Percentiles rank a stretch among this genome's conserved stretches.
phyloP scores from a whole-genome alignment of 2,329 filamentous ascomycete genomes.

The Fulvia fulva region DNA sequence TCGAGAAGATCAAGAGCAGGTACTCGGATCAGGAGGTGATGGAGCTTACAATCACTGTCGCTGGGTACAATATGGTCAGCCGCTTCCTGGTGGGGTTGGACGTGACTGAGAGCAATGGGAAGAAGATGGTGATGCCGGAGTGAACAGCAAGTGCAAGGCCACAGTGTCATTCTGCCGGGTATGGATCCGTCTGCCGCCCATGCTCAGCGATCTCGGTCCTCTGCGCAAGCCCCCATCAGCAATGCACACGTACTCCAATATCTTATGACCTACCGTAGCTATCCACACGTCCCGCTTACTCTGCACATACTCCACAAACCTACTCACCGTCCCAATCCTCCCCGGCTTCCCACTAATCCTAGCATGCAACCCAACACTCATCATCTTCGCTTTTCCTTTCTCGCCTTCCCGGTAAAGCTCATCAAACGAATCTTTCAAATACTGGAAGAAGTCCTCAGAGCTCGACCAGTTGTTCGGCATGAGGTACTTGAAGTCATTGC shows the following conservation, averaged over 20 bases:
- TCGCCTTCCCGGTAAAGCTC: constrained; percentile 52
- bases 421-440: constrained; percentile 53
- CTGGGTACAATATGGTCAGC: constrained; percentile 38
- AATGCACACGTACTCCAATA: not conserved
- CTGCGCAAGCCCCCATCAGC: not conserved
- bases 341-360: constrained; percentile 52
- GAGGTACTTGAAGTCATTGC: constrained; percentile 52
- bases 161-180: not conserved
- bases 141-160: not conserved
- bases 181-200: not conserved
- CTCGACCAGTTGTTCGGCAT: constrained; percentile 26
- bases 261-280: constrained; percentile 35
- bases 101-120: constrained; percentile 37
- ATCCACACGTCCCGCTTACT: constrained; percentile 54
- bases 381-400: constrained; percentile 52
- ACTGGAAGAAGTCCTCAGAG: constrained; percentile 39
- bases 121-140: constrained; percentile 32
- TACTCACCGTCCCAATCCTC: constrained; percentile 48
- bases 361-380: constrained; percentile 55
- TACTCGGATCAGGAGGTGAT: constrained; percentile 34
- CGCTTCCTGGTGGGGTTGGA: constrained; percentile 37
- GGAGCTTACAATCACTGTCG: constrained; percentile 36
- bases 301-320: constrained; percentile 52
- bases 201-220: not conserved
- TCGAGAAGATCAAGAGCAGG: constrained; percentile 29